phyloP scores from a whole-genome alignment of 352 stramenopile genomes.

The Lagenidium sp. region DNA sequence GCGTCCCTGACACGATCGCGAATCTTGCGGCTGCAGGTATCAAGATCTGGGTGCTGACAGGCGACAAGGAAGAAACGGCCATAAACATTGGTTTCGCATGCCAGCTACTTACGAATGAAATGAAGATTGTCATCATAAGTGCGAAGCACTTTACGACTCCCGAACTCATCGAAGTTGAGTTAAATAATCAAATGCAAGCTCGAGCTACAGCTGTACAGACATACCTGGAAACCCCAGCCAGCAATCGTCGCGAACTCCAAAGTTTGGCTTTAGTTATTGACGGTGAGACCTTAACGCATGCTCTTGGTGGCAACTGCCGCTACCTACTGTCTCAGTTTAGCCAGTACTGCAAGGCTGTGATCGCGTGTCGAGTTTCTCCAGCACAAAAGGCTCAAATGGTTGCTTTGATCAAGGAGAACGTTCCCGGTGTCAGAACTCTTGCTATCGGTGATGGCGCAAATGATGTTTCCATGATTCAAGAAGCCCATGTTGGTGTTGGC shows the following conservation, averaged over 20 bases:
- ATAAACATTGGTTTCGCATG: slow-evolving; percentile 93
- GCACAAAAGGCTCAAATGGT: slow-evolving; percentile 85
- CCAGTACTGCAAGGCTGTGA: slow-evolving; percentile 82
- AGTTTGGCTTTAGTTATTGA: slow-evolving; percentile 75
- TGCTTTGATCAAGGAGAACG: slow-evolving; percentile 65
- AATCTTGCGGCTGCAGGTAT: slow-evolving; percentile 81
- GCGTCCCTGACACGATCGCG: slow-evolving; percentile 84
- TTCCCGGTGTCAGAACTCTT: slow-evolving; percentile 66
- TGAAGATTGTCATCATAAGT: slow-evolving; percentile 67
- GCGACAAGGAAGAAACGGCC: slow-evolving; percentile 92
- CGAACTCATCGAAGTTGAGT: slow-evolving; percentile 33
- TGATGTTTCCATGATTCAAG: slow-evolving; percentile 94
- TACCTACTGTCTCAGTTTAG: slow-evolving; percentile 49
- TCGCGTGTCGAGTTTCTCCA: slow-evolving; percentile 80
- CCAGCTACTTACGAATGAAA: slow-evolving; percentile 79
- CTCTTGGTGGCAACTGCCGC: slow-evolving; percentile 29
- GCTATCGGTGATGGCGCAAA: slow-evolving; percentile 93
- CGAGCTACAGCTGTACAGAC: slow-evolving; percentile 33
- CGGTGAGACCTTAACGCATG: slow-evolving; percentile 58
- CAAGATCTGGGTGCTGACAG: slow-evolving; percentile 93
- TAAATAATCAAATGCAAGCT: slow-evolving; percentile 30
- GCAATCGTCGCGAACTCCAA: slow-evolving; percentile 29
- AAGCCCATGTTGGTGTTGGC: slow-evolving; percentile 86
- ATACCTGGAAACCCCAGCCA: slow-evolving; percentile 35
- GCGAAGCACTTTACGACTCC: slow-evolving; percentile 37